A percentile compares a stretch with the other conserved stretches of the same genome.
phyloP scores from a whole-genome alignment of 2,329 filamentous ascomycete species.

The Epichloe festucae region DNA sequence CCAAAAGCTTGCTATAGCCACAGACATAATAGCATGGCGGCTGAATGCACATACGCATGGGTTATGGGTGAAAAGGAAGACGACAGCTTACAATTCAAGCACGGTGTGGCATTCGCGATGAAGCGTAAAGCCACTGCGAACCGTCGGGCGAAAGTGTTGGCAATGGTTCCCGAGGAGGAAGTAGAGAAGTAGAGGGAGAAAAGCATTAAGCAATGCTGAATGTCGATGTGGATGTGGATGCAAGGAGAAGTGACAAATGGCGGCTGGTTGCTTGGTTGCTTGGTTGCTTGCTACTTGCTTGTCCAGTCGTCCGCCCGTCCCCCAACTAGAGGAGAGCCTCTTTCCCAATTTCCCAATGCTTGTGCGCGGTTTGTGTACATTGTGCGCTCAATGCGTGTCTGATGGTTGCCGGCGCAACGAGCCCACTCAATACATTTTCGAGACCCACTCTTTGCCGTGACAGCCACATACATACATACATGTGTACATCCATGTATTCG shows the following conservation, averaged over 20 bases:
- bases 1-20: background rate
- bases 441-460: background rate
- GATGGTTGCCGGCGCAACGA: conserved; percentile 16
- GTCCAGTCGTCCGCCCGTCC: background rate
- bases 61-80: background rate
- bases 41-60: background rate
- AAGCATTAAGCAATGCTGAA: conserved; percentile 18
- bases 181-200: background rate
- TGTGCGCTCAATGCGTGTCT: conserved; percentile 1
- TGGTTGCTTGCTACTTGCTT: background rate
- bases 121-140: conserved; percentile 7
- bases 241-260: conserved; percentile 5
- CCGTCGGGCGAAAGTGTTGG: background rate
- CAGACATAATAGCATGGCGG: background rate
- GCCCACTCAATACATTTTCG: no score
- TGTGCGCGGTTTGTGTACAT: conserved; percentile 22
- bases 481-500: no score
- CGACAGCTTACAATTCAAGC: conserved; percentile 14
- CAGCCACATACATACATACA: background rate
- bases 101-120: conserved; percentile 16
- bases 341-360: background rate
- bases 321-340: conserved; percentile 1
- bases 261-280: background rate
- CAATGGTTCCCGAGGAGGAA: background rate
- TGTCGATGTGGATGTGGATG: conserved; percentile 7